These are phyloP conservation scores for Melanomma pulvis-pyrius DNA, from an alignment of 495 filamentous ascomycete genomes.

Conservation along the genomic window DNA sequence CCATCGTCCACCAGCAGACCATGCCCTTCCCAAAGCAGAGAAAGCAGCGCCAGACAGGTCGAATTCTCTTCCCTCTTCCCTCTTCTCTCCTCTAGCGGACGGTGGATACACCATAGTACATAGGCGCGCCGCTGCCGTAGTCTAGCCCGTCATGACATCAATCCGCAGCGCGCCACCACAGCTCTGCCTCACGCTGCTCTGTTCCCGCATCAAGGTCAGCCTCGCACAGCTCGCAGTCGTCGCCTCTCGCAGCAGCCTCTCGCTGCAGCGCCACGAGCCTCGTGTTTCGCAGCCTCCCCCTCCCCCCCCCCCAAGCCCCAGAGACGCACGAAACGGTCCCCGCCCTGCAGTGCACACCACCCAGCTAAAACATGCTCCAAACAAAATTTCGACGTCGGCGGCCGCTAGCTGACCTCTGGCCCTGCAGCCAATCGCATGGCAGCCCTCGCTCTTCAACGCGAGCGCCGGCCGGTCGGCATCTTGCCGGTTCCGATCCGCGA, in stretches of 20 bases:
- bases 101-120: too few species aligned
- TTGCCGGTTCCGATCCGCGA: neutral
- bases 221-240: too few species aligned
- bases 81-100: too few species aligned
- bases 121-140: too few species aligned
- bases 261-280: constrained; percentile 3
- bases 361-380: neutral
- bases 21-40: neutral
- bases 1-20: neutral
- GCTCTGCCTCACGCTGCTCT: neutral
- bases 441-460: neutral
- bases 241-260: neutral
- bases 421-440: neutral
- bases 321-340: constrained; percentile 14
- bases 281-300: neutral
- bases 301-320: neutral
- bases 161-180: neutral
- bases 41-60: too few species aligned
- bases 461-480: neutral
- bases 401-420: neutral
- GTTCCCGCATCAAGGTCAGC: neutral
- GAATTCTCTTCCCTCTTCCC: too few species aligned
- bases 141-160: neutral
- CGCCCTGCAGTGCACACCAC: neutral
- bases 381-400: neutral